Evolutionary conservation across 768 basidiomycete species (phyloP).

Genomic region (Lentinula detonsa): DNA sequence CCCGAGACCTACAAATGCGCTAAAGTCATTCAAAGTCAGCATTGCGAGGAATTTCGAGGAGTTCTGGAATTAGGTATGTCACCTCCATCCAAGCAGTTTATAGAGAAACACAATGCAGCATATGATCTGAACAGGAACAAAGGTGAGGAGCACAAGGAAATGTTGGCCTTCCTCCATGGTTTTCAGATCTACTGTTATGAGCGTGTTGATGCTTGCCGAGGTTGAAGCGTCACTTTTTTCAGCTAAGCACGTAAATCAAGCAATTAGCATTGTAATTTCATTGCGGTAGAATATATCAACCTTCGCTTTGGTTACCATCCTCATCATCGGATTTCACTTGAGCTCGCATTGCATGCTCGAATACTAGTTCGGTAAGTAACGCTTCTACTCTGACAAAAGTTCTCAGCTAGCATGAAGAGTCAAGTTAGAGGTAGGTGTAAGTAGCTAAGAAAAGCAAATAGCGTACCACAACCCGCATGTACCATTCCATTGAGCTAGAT

Average conservation of each 20-base stretch:
- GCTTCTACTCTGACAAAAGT: constrained; percentile 18
- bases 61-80: not conserved
- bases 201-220: constrained; percentile 50
- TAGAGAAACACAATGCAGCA: constrained; percentile 1
- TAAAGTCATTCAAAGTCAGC: constrained; percentile 5
- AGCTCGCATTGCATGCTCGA: constrained; percentile 35
- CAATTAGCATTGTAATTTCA: not conserved
- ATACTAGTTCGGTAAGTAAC: constrained; percentile 16
- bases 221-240: constrained; percentile 24
- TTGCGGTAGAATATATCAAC: not conserved
- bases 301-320: constrained; percentile 1
- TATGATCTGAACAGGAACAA: not conserved
- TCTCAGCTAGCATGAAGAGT: constrained; percentile 6
- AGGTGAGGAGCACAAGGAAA: not conserved
- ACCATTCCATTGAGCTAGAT: constrained; percentile 45
- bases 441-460: not conserved
- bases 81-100: constrained; percentile 6
- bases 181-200: constrained; percentile 43
- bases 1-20: constrained; percentile 35
- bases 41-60: not conserved
- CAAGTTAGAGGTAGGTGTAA: not conserved
- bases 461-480: constrained; percentile 37
- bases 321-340: constrained; percentile 35
- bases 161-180: constrained; percentile 7
- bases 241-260: constrained; percentile 12